Evolutionary conservation across 495 filamentous ascomycete genomes (phyloP).

Genomic region (Aspergillus ellipticus): DNA sequence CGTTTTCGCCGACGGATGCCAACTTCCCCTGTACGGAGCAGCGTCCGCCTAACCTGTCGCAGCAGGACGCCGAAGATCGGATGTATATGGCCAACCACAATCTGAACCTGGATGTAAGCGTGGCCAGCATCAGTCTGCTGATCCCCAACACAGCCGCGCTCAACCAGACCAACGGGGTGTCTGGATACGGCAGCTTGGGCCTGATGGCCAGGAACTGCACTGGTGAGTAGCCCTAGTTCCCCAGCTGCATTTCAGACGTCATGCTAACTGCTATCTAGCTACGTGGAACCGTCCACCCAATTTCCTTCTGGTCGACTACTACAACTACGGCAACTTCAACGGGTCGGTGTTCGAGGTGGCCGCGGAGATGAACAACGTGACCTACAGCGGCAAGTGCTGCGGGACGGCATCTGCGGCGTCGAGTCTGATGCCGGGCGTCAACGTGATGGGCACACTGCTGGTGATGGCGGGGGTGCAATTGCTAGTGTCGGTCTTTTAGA

Average conservation of each 20-base stretch:
- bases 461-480: constrained; percentile 27
- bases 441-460: constrained; percentile 21
- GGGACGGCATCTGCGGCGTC: constrained; percentile 42
- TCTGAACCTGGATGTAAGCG: constrained; percentile 66
- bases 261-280: constrained; percentile 21
- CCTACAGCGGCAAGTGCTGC: constrained; percentile 73
- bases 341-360: constrained; percentile 94
- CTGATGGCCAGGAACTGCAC: constrained; percentile 64
- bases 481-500: constrained; percentile 22
- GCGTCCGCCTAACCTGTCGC: constrained; percentile 55
- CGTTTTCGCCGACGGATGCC: constrained; percentile 57
- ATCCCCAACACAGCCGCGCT: constrained; percentile 69
- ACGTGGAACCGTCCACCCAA: constrained; percentile 74
- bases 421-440: constrained; percentile 18
- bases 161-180: constrained; percentile 64
- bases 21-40: constrained; percentile 58
- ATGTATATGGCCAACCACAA: constrained; percentile 95
- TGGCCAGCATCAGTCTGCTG: constrained; percentile 58
- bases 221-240: constrained; percentile 35
- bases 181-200: constrained; percentile 67
- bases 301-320: constrained; percentile 88
- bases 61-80: constrained; percentile 49
- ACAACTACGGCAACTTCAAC: constrained; percentile 63
- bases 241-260: not conserved
- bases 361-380: constrained; percentile 79